Conservation (phyloP, 768 basidiomycete species). For the Hygrocybe coccinea region DNA sequence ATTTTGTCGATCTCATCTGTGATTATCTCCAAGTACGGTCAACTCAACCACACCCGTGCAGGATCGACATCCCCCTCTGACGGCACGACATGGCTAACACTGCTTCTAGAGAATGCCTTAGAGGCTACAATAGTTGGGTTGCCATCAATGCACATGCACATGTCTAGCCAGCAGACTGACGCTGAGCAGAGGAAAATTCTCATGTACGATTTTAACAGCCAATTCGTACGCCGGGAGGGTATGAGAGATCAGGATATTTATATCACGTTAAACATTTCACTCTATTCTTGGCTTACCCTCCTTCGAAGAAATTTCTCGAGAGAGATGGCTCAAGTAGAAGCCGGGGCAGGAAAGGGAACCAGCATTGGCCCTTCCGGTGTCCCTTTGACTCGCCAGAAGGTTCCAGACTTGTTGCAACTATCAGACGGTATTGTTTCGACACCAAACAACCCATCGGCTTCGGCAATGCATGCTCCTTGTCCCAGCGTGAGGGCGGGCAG, state of each 20-base stretch:
- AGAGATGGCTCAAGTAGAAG: slow-evolving; percentile 72
- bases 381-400: slow-evolving; percentile 34
- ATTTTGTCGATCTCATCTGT: slow-evolving; percentile 71
- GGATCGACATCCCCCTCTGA: slow-evolving; percentile 35
- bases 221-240: slow-evolving; percentile 53
- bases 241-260: slow-evolving; percentile 68
- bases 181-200: slow-evolving; percentile 41
- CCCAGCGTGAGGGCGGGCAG: background rate
- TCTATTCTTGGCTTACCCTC: slow-evolving; percentile 78
- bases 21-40: slow-evolving; percentile 69
- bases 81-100: slow-evolving; percentile 54
- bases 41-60: slow-evolving; percentile 47
- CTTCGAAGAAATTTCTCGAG: slow-evolving; percentile 69
- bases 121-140: slow-evolving; percentile 76
- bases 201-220: slow-evolving; percentile 67
- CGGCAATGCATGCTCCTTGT: background rate
- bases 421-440: slow-evolving; percentile 7
- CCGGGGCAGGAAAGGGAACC: slow-evolving; percentile 51
- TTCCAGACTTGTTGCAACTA: slow-evolving; percentile 28
- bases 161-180: slow-evolving; percentile 61
- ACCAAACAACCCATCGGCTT: background rate
- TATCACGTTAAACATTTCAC: slow-evolving; percentile 76
- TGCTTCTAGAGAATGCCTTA: slow-evolving; percentile 53
- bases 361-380: slow-evolving; percentile 23
- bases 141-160: slow-evolving; percentile 77